These are phyloP conservation scores for Beauveria pseudobassiana DNA, from an alignment of 2,329 filamentous ascomycete genomes.

Conservation along the genomic window DNA sequence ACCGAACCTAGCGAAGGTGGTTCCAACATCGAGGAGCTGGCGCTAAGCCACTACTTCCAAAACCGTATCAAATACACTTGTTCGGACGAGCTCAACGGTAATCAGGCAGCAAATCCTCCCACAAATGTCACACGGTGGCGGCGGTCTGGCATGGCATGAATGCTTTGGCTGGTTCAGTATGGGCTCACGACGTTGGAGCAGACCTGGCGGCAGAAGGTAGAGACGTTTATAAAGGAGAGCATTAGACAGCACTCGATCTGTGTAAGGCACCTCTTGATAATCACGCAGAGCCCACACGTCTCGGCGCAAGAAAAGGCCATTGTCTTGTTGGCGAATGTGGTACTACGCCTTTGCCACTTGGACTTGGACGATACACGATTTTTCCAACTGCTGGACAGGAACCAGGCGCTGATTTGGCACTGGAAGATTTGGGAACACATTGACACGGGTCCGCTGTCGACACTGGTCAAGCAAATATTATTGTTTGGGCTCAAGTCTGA, in stretches of 20 bases:
- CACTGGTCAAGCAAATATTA: background rate
- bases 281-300: background rate
- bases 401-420: background rate
- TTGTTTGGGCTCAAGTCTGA: background rate
- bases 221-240: background rate
- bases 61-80: background rate
- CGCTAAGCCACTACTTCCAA: background rate
- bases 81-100: background rate
- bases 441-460: background rate
- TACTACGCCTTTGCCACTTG: background rate
- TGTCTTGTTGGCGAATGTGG: background rate
- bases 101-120: background rate
- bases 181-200: background rate
- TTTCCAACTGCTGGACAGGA: background rate
- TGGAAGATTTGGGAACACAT: background rate
- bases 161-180: background rate
- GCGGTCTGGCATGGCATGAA: background rate
- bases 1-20: no score
- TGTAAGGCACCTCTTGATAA: background rate
- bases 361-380: background rate
- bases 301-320: background rate
- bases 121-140: background rate
- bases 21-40: background rate
- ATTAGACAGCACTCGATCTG: background rate
- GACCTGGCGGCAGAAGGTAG: background rate